Evolutionary conservation across 2,329 filamentous ascomycete genomes (phyloP).

Genomic region (Pseudocercospora cruenta): DNA sequence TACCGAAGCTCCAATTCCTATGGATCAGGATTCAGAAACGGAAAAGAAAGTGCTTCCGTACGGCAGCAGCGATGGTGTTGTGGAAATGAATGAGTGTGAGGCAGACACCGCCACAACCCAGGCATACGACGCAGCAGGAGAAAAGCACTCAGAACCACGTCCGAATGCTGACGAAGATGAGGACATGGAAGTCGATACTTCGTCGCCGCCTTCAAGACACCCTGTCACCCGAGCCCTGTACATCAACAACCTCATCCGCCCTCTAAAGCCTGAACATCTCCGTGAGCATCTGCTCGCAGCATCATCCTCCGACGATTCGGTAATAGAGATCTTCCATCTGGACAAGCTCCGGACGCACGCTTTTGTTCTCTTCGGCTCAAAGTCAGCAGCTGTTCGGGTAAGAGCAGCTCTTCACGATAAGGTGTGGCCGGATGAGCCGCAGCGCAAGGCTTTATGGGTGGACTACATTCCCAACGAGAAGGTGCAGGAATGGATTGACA

Average conservation of each 20-base stretch:
- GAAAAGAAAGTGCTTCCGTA: slow-evolving; percentile 29
- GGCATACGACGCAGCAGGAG: neutral
- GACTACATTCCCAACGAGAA: slow-evolving; percentile 84
- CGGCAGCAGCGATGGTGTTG: slow-evolving; percentile 36
- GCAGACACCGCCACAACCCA: neutral
- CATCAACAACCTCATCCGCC: slow-evolving; percentile 87
- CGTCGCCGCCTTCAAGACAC: slow-evolving; percentile 43
- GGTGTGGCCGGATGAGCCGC: slow-evolving; percentile 85
- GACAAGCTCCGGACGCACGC: slow-evolving; percentile 88
- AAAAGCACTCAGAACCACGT: neutral
- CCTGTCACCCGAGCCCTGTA: slow-evolving; percentile 71
- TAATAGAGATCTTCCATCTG: slow-evolving; percentile 71
- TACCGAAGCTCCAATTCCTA: slow-evolving; percentile 31
- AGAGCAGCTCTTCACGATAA: slow-evolving; percentile 75
- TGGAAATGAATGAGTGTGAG: slow-evolving; percentile 27
- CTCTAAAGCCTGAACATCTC: slow-evolving; percentile 70
- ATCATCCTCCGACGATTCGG: slow-evolving; percentile 49
- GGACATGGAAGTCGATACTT: slow-evolving; percentile 3
- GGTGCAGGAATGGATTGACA: slow-evolving; percentile 72
- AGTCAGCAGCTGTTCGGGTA: slow-evolving; percentile 74
- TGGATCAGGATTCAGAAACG: slow-evolving; percentile 23
- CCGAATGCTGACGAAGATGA: neutral
- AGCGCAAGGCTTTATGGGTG: slow-evolving; percentile 80
- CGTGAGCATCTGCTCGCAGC: slow-evolving; percentile 70
- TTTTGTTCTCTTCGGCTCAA: slow-evolving; percentile 72